phyloP scores from a whole-genome alignment of 2,329 filamentous ascomycete species.

The Aspergillus ruber region DNA sequence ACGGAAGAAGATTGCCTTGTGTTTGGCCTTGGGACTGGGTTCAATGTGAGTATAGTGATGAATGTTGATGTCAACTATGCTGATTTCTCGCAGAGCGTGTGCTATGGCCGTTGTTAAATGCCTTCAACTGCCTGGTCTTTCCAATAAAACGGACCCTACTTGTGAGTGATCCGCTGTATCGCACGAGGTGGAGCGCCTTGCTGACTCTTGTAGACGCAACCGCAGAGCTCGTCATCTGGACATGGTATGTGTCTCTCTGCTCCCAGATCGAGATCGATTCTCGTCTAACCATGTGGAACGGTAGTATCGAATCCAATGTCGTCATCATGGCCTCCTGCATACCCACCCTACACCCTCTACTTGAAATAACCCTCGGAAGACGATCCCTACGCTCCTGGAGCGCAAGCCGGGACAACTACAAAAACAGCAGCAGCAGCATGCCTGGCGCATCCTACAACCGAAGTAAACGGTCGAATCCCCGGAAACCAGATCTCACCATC shows the following conservation, averaged over 20 bases:
- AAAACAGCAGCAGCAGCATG: constrained; percentile 4
- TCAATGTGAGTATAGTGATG: constrained; percentile 18
- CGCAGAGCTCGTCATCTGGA: constrained; percentile 43
- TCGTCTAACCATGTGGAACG: neutral
- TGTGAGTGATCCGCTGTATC: constrained; percentile 15
- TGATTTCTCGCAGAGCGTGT: constrained; percentile 19
- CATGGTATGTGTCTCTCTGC: constrained; percentile 25
- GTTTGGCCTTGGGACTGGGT: constrained; percentile 23
- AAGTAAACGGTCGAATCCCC: constrained; percentile 3
- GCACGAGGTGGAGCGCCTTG: neutral
- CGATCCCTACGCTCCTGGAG: constrained; percentile 10
- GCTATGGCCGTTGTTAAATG: constrained; percentile 29
- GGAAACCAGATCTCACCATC: neutral
- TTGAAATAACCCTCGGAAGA: constrained; percentile 20
- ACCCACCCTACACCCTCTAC: constrained; percentile 26
- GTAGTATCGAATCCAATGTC: constrained; percentile 26
- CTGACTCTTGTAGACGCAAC: constrained; percentile 23
- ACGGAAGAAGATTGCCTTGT: constrained; percentile 24
- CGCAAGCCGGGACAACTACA: constrained; percentile 1
- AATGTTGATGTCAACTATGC: neutral
- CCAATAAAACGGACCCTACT: constrained; percentile 21
- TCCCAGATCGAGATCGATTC: neutral
- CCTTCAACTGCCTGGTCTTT: constrained; percentile 22
- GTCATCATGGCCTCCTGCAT: constrained; percentile 32
- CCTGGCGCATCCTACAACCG: neutral